Base-by-base conservation (phyloP, 2,329 filamentous ascomycete genomes). In the Epichloe typhina region DNA sequence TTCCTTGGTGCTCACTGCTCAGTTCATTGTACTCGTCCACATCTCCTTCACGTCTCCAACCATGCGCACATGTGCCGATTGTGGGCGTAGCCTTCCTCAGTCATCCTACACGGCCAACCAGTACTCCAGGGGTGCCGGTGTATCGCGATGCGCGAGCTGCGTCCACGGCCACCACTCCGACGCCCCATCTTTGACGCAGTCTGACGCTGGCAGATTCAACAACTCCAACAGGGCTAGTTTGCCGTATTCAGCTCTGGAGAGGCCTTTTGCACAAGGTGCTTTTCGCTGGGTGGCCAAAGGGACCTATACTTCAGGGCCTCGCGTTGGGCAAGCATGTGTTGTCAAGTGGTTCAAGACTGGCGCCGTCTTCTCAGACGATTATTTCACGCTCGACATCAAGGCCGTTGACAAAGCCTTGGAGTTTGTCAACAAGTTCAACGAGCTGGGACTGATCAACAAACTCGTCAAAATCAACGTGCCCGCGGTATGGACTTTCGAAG, bases 321-420 rank as follows among this genome's bases (percentile, higher is more conserved):
- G 66, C 12, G n/a, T 7, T 0, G 66, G 64, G 36, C 58, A 70
- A 51, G 41, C 53, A 12, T 67, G 65, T 42, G 67, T 69, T 13
- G 2, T 31, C 43, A 70, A 70, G 51, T 66, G 66, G 62, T 70
- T 69, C 59, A 70, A 69, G 56, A 61, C 59, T 0, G 66, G 64
- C 9, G 56, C 56, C 1, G 63, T 65, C 46, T 68, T 64, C 47
- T 59, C 62, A 37, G 48, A 48, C 0, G 59, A 66, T 36, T 69
- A 62, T 52, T 71, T 69, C 52, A 52, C 52, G 0, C 61, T 65
- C 26, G 68, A 72, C 46, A 66, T 71, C 52, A 64, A 63, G 40
- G 63, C 65, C 1, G 59, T 66, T 12, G 58, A 63, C 42, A 65
- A 63, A 47, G 62, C 67, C 4, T 54, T 66, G 37, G 59, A 57